Conservation (phyloP, 148 eudicot species). For the Dysphania ambrosioides region DNA sequence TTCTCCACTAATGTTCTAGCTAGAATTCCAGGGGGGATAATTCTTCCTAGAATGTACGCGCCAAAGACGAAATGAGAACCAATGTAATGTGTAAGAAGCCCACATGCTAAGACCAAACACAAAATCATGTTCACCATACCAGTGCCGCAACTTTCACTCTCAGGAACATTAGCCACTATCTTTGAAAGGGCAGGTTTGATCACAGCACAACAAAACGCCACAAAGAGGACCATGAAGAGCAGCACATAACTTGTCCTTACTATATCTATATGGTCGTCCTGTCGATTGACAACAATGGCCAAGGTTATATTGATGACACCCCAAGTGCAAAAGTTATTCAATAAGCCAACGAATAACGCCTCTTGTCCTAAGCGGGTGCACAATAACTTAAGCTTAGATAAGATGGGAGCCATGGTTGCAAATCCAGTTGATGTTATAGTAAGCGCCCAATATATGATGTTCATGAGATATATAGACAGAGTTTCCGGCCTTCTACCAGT, state of each 20-base stretch:
- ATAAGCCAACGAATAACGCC: slow-evolving; percentile 23
- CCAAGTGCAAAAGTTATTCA: slow-evolving; percentile 32
- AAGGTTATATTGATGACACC: slow-evolving; percentile 14
- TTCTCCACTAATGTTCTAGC: slow-evolving; percentile 37
- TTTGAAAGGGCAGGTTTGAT: slow-evolving; percentile 35
- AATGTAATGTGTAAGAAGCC: slow-evolving; percentile 30
- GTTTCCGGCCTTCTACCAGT: too few species aligned
- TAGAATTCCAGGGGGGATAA: slow-evolving; percentile 45
- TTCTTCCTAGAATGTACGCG: slow-evolving; percentile 49
- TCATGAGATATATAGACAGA: too few species aligned
- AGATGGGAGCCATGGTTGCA: slow-evolving; percentile 27
- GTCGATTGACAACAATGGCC: too few species aligned
- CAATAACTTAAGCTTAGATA: slow-evolving; percentile 32
- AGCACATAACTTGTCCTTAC: background rate
- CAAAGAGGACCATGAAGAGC: slow-evolving; percentile 3
- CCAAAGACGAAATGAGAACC: slow-evolving; percentile 55
- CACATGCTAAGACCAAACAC: slow-evolving; percentile 34
- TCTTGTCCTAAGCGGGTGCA: slow-evolving; percentile 30
- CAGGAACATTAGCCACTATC: slow-evolving; percentile 20
- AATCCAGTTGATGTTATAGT: slow-evolving; percentile 29
- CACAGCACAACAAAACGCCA: slow-evolving; percentile 17
- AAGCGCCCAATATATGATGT: slow-evolving; percentile 32
- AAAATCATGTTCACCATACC: slow-evolving; percentile 30
- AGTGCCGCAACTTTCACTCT: slow-evolving; percentile 41
- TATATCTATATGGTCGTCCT: too few species aligned